Base-by-base conservation (phyloP, 495 filamentous ascomycete genomes). In the Amniculicola lignicola region DNA sequence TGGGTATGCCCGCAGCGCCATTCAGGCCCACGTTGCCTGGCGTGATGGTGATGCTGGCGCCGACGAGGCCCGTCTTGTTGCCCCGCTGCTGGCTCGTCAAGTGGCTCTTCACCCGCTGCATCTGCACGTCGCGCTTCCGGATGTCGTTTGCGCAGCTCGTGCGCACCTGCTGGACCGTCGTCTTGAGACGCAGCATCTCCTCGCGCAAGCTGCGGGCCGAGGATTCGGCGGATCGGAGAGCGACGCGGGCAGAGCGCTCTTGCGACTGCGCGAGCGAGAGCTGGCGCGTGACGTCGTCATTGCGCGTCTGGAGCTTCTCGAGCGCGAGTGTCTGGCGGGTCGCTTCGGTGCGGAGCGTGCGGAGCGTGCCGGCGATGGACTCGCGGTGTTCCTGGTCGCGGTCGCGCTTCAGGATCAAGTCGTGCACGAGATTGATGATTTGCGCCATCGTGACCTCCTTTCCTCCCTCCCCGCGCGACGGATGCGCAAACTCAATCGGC, bases 391-490 rank as follows among this genome's bases (percentile, higher is more conserved):
- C 87, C 47, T 88, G 83, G 71, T 98, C 94, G 67, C 88, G 88
- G 89, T 95, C 90, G 74, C 89, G 80, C 56, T 88, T 78, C 54
- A 87, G 61, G 27, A 97, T 87, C 49, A 98, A 71, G 67, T 98
- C 93, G 65, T 98, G 94, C 38, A 98, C 83, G 36, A 96, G 75
- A 65, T 89, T 88, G 67, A 98, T 96, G 64, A 95, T 82, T 59
- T 84, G 82, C 41, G 85, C 85, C 83, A 91, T 92, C 3, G 88
- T 89, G 11, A 75, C 78, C 36, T 82, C 82, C 9, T 78, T 67
- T 21, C 81, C 82, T 18, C 79, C 83, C 25, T 86, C 82, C 43
- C 75, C 78, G 55, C 80, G 79, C 42, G 84, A 81, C 12, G 89
- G 89, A 25, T 80, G 72, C 55, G 87, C 83, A 68, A 97, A 98